Evolutionary conservation across 306 rosid genomes (phyloP).

Genomic region (Corylus americana): DNA sequence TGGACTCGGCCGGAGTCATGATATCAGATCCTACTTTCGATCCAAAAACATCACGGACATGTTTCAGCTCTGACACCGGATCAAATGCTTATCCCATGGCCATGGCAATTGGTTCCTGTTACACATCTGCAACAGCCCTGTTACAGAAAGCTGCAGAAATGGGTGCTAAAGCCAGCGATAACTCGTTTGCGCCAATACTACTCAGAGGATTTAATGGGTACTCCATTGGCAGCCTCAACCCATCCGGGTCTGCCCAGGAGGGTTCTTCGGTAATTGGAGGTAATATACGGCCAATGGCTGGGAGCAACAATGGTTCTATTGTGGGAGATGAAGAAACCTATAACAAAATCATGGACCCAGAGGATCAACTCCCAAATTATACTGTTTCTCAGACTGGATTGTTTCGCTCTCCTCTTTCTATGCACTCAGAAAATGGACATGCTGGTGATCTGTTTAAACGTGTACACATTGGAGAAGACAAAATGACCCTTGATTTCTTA

Average conservation of each 20-base stretch:
- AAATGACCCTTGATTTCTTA: not conserved
- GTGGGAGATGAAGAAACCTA: not conserved
- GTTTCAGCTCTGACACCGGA: not conserved
- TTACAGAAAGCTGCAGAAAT: slow-evolving; percentile 83
- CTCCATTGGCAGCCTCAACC: not conserved
- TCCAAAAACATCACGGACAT: not conserved
- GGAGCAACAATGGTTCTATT: not conserved
- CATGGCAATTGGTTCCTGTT: slow-evolving; percentile 46
- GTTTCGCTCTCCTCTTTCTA: not conserved
- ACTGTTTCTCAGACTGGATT: slow-evolving; percentile 2
- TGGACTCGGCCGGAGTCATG: not conserved
- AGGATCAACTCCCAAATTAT: not conserved
- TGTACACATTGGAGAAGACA: not conserved
- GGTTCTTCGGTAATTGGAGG: not conserved
- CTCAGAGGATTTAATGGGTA: slow-evolving; percentile 5
- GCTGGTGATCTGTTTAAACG: not conserved
- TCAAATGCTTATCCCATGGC: slow-evolving; percentile 32
- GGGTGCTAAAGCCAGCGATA: slow-evolving; percentile 46
- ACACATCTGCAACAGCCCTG: slow-evolving; percentile 80
- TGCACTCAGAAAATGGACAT: not conserved
- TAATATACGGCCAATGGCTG: not conserved
- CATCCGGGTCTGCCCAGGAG: not conserved
- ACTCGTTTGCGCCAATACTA: not conserved
- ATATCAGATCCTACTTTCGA: not conserved
- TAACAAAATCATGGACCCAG: not conserved